Evolutionary conservation across 2,329 filamentous ascomycete species (phyloP).

Genomic region (Aureobasidium sp.): DNA sequence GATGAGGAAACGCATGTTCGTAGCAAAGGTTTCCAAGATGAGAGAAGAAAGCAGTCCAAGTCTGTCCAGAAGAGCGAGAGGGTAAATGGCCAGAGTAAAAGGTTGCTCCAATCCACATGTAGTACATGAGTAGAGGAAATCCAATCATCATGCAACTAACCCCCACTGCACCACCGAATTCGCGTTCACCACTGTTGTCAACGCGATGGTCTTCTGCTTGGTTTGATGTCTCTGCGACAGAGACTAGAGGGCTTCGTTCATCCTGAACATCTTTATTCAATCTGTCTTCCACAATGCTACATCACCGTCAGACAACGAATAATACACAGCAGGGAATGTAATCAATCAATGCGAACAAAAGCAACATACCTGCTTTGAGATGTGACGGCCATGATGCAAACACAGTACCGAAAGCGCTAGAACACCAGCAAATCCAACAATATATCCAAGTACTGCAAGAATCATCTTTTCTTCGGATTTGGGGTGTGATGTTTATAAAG

Average conservation of each 20-base stretch:
- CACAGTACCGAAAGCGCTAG: background rate
- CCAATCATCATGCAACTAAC: slow-evolving; percentile 72
- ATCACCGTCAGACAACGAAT: too few relatives aligned
- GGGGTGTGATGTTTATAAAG: too few relatives aligned
- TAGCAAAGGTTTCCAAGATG: slow-evolving; percentile 64
- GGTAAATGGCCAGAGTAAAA: slow-evolving; percentile 79
- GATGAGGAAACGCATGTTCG: slow-evolving; percentile 68
- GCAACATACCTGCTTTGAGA: background rate
- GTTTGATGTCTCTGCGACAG: background rate
- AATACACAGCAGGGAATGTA: too few relatives aligned
- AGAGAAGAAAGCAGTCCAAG: slow-evolving; percentile 55
- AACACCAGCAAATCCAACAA: background rate
- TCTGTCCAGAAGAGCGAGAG: slow-evolving; percentile 51
- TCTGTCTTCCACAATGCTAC: background rate
- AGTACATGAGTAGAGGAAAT: slow-evolving; percentile 87
- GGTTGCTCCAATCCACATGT: slow-evolving; percentile 90
- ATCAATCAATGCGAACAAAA: too few relatives aligned
- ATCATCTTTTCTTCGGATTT: background rate
- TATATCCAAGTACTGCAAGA: background rate
- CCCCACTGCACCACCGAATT: slow-evolving; percentile 78
- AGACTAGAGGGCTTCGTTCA: background rate
- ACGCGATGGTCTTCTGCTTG: background rate
- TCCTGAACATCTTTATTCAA: background rate
- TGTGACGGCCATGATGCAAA: slow-evolving; percentile 6
- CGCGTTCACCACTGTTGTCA: slow-evolving; percentile 33